These are phyloP conservation scores for Curvularia eragrostidis DNA, from an alignment of 2,329 filamentous ascomycete species.

Conservation along the genomic window DNA sequence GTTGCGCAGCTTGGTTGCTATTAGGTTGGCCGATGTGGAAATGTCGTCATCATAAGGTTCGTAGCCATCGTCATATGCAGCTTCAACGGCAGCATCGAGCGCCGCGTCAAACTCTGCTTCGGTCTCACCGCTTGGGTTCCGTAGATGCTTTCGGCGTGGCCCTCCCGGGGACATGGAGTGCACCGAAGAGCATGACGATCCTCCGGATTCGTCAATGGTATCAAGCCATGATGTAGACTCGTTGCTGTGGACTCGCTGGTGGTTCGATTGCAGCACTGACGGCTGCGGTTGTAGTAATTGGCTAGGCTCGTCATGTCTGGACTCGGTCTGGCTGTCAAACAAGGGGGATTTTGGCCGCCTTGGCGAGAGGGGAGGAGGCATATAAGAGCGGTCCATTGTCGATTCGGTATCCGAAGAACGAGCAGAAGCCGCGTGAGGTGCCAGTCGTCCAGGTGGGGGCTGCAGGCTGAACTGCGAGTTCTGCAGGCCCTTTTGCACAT, in stretches of 20 bases:
- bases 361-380: slow-evolving; percentile 75
- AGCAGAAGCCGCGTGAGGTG: slow-evolving; percentile 20
- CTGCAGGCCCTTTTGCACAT: slow-evolving; percentile 48
- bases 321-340: slow-evolving; percentile 27
- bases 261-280: slow-evolving; percentile 23
- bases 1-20: slow-evolving; percentile 57
- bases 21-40: slow-evolving; percentile 36
- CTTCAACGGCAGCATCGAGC: slow-evolving; percentile 92
- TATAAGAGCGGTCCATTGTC: slow-evolving; percentile 64
- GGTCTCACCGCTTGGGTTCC: slow-evolving; percentile 72
- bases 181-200: slow-evolving; percentile 75
- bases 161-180: slow-evolving; percentile 80
- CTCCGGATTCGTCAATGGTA: slow-evolving; percentile 88
- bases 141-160: slow-evolving; percentile 72
- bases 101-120: slow-evolving; percentile 94
- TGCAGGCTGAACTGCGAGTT: slow-evolving; percentile 43
- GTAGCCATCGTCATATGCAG: slow-evolving; percentile 90
- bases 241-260: slow-evolving; percentile 67
- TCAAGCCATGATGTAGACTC: slow-evolving; percentile 93
- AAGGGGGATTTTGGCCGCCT: slow-evolving; percentile 61
- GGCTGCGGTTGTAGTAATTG: slow-evolving; percentile 33
- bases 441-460: slow-evolving; percentile 42
- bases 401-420: slow-evolving; percentile 49
- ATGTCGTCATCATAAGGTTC: slow-evolving; percentile 67
- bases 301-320: slow-evolving; percentile 29